Evolutionary conservation across 192 early-diverging fungal species (phyloP).

Genomic region (Obelidium mucronatum): DNA sequence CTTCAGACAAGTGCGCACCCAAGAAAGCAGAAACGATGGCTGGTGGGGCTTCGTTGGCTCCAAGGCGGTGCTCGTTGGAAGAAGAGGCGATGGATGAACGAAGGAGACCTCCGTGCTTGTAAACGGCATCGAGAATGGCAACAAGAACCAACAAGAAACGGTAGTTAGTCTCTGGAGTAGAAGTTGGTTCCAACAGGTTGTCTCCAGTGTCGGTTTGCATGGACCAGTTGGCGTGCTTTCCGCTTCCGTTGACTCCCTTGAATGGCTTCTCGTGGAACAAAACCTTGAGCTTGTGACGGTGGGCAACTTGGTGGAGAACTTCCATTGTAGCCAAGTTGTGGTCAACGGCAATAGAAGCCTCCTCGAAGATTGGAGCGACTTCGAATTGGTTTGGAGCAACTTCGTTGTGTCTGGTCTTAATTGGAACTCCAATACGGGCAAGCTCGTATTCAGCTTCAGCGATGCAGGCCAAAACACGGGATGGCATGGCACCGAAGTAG

Average conservation of each 20-base stretch:
- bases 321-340: constrained; percentile 99
- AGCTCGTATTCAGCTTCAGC: constrained; percentile 95
- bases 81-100: constrained; percentile 90
- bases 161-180: constrained; percentile 97
- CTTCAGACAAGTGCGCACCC: constrained; percentile 94
- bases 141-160: constrained; percentile 96
- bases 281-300: constrained; percentile 93
- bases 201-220: constrained; percentile 93
- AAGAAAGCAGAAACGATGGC: constrained; percentile 97
- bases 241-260: constrained; percentile 97
- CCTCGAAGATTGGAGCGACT: constrained; percentile 98
- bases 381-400: constrained; percentile 98
- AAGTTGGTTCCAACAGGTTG: constrained; percentile 94
- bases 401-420: constrained; percentile 99
- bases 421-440: constrained; percentile 90
- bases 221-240: constrained; percentile 99
- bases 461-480: constrained; percentile 88
- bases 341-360: constrained; percentile 93
- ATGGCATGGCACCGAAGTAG: constrained; percentile 98
- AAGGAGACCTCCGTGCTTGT: constrained; percentile 90
- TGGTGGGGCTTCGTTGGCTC: constrained; percentile 97
- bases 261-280: constrained; percentile 99
- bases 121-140: constrained; percentile 87
- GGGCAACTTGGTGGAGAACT: constrained; percentile 93
- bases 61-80: constrained; percentile 98